A percentile compares a stretch with the other conserved stretches of the same genome.
Evolutionary conservation across 345 rosid species (phyloP).

Genomic region (Lepidium didymum): DNA sequence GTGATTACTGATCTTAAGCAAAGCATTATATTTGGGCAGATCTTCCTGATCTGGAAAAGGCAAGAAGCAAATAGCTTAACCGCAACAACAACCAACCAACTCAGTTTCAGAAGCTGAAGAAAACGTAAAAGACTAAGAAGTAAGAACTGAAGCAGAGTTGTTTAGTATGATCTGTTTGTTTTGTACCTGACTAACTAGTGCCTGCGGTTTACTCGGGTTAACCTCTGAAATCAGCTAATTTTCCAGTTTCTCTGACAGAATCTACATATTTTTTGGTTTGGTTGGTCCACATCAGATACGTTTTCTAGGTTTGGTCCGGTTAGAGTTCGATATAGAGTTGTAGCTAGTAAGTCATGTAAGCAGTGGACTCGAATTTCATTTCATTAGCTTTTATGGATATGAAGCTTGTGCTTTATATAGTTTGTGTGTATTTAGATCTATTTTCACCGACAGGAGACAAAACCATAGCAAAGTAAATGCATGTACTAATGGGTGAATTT

Average conservation of each 20-base stretch:
- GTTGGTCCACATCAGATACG: neutral
- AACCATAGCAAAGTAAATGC: neutral
- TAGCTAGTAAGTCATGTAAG: neutral
- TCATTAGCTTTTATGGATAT: neutral
- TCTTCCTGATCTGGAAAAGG: conserved; percentile 97
- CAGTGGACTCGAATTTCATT: neutral
- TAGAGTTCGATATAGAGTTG: neutral
- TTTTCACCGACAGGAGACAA: conserved; percentile 7
- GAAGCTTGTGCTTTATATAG: neutral
- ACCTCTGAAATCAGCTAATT: neutral
- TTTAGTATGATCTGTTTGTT: neutral
- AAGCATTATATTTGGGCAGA: conserved; percentile 37
- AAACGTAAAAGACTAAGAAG: neutral
- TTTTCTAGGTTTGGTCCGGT: neutral
- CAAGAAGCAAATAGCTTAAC: conserved; percentile 37
- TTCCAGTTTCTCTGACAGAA: neutral
- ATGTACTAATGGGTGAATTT: neutral
- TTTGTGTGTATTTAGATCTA: neutral
- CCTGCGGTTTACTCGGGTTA: neutral
- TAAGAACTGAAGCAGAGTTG: conserved; percentile 9
- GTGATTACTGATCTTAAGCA: neutral
- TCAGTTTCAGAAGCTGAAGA: conserved; percentile 9
- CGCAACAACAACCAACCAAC: conserved; percentile 10
- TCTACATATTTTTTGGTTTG: neutral
- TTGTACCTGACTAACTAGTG: neutral